A percentile compares a stretch with the other conserved stretches of the same genome.
Conservation (phyloP, 1,284 basidiomycete genomes). For the Puccinia coronata region DNA sequence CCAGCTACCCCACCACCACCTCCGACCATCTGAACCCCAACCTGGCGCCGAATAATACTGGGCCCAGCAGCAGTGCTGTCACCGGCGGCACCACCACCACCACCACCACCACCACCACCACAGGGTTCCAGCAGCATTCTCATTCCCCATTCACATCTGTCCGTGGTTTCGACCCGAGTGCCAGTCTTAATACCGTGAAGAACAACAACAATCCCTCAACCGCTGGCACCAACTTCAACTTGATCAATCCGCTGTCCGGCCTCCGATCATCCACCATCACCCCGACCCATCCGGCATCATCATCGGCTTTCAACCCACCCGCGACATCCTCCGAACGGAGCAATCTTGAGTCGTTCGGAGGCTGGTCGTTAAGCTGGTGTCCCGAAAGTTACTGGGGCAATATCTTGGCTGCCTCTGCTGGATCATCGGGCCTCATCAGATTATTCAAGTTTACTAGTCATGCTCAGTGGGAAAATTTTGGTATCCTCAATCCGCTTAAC, state of each 20-base stretch:
- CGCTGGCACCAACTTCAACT: constrained; percentile 38
- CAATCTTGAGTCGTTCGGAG: constrained; percentile 70
- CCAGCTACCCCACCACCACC: constrained; percentile 50
- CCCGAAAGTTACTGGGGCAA: constrained; percentile 91
- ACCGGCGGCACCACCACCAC: background rate
- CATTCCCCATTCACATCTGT: constrained; percentile 39
- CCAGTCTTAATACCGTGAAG: constrained; percentile 49
- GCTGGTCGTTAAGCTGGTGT: constrained; percentile 90
- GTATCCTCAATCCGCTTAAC: constrained; percentile 57
- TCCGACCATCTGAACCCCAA: constrained; percentile 35
- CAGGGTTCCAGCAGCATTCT: constrained; percentile 21
- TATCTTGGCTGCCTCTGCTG: constrained; percentile 73
- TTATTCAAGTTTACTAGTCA: constrained; percentile 64
- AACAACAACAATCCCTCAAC: constrained; percentile 66
- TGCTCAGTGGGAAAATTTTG: constrained; percentile 56
- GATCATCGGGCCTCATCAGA: constrained; percentile 72
- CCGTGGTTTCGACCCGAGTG: constrained; percentile 52
- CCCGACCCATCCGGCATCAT: background rate
- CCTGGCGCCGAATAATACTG: background rate
- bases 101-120: background rate
- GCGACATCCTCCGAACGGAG: too few species aligned
- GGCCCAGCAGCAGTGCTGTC: background rate
- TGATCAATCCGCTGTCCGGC: constrained; percentile 35
- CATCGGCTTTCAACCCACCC: background rate
- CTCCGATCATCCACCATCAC: constrained; percentile 18